phyloP scores from a whole-genome alignment of 805 yeast genomes.

The Wickerhamomyces kurtzmanii region DNA sequence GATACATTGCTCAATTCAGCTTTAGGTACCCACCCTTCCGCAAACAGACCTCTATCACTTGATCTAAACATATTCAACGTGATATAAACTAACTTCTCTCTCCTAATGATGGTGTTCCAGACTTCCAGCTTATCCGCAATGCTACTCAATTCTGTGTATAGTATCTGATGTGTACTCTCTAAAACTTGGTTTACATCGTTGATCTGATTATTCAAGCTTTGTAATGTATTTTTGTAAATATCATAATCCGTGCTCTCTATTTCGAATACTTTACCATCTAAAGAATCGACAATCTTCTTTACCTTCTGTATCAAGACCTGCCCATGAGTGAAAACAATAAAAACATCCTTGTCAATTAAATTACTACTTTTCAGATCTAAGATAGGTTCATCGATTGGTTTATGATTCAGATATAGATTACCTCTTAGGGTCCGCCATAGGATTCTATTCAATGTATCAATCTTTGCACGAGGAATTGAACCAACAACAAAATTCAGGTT shows the following conservation, averaged over 20 bases:
- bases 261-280: slow-evolving; percentile 71
- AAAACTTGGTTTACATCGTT: slow-evolving; percentile 51
- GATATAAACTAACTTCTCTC: slow-evolving; percentile 78
- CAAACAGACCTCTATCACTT: slow-evolving; percentile 76
- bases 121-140: slow-evolving; percentile 64
- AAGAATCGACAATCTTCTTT: slow-evolving; percentile 76
- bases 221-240: slow-evolving; percentile 23
- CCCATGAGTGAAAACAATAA: slow-evolving; percentile 91
- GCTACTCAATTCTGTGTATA: slow-evolving; percentile 68
- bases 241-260: slow-evolving; percentile 37
- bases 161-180: slow-evolving; percentile 55
- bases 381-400: slow-evolving; percentile 61
- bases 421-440: slow-evolving; percentile 93
- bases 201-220: slow-evolving; percentile 34
- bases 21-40: slow-evolving; percentile 96
- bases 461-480: slow-evolving; percentile 64
- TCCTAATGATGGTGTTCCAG: slow-evolving; percentile 62
- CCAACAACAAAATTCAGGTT: slow-evolving; percentile 43
- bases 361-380: slow-evolving; percentile 51
- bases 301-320: slow-evolving; percentile 60
- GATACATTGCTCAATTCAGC: slow-evolving; percentile 63
- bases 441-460: slow-evolving; percentile 67
- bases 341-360: slow-evolving; percentile 64
- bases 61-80: slow-evolving; percentile 73
- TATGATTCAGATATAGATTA: slow-evolving; percentile 69